phyloP scores from a whole-genome alignment of 371 early-diverging fungal species.

The Funneliformis caledonium region DNA sequence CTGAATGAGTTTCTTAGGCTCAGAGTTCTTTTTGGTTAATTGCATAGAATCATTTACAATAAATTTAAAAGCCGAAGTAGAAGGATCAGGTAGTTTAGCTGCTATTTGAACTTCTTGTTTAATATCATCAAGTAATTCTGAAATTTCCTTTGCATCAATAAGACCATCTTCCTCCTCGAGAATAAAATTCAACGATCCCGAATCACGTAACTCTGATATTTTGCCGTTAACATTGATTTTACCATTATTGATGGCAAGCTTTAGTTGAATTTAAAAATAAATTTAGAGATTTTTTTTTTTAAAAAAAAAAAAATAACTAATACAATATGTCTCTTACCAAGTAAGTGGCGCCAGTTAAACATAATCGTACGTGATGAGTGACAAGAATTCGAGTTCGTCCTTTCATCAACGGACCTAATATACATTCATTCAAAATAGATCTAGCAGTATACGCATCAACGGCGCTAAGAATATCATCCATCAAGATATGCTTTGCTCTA shows the following conservation, averaged over 20 bases:
- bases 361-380: conserved; percentile 85
- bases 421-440: conserved; percentile 72
- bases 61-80: not conserved
- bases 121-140: not conserved
- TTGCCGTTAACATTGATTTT: not conserved
- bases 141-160: not conserved
- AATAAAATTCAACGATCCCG: not conserved
- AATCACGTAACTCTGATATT: not conserved
- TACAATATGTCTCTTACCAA: conserved; percentile 48
- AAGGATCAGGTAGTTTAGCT: not conserved
- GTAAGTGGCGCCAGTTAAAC: conserved; percentile 66
- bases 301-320: not conserved
- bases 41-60: not conserved
- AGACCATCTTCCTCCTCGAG: not conserved
- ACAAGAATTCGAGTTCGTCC: conserved; percentile 85
- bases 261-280: not conserved
- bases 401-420: conserved; percentile 70
- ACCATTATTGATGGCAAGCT: not conserved
- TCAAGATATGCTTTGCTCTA: conserved; percentile 67
- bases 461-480: conserved; percentile 85
- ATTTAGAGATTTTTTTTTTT: not conserved
- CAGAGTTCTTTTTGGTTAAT: not conserved
- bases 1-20: not conserved
- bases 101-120: not conserved
- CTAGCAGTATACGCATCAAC: conserved; percentile 88